Conservation (phyloP, 768 basidiomycete genomes). For the Tephrocybe sp. region DNA sequence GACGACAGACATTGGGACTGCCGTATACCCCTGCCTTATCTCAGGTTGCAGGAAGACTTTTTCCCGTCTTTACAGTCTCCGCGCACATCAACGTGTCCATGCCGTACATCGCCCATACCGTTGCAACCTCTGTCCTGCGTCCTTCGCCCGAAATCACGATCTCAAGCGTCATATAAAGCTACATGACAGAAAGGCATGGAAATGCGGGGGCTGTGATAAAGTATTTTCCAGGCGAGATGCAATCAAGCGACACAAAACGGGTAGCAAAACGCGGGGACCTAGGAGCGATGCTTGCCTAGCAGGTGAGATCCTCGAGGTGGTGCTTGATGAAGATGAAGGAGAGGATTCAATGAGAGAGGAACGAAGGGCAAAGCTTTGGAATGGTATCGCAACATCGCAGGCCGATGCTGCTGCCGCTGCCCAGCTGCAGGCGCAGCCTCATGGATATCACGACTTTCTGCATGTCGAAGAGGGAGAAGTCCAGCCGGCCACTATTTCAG, state of each 20-base stretch:
- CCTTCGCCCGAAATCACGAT: slow-evolving; percentile 79
- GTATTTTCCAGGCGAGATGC: slow-evolving; percentile 78
- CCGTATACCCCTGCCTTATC: slow-evolving; percentile 79
- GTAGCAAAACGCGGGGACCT: slow-evolving; percentile 48
- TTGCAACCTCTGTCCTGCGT: slow-evolving; percentile 66
- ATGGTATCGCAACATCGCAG: slow-evolving; percentile 50
- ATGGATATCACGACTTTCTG: slow-evolving; percentile 26
- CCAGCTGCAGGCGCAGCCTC: slow-evolving; percentile 12
- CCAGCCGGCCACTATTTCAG: slow-evolving; percentile 42
- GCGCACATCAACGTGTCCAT: slow-evolving; percentile 70
- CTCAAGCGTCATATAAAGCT: slow-evolving; percentile 74
- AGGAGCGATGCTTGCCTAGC: slow-evolving; percentile 52
- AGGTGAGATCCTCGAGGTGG: slow-evolving; percentile 64
- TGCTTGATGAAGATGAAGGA: slow-evolving; percentile 41
- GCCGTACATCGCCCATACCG: slow-evolving; percentile 64
- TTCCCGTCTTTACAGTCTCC: slow-evolving; percentile 65
- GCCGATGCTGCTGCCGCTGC: slow-evolving; percentile 27
- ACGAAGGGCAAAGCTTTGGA: slow-evolving; percentile 64
- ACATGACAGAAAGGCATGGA: slow-evolving; percentile 73
- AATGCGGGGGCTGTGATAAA: slow-evolving; percentile 73
- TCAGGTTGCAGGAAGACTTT: slow-evolving; percentile 68
- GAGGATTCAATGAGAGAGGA: slow-evolving; percentile 54
- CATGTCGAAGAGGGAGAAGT: slow-evolving; percentile 65
- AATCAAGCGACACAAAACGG: slow-evolving; percentile 75
- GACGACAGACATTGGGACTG: slow-evolving; percentile 60